Evolutionary conservation across 768 basidiomycete species (phyloP).

Genomic region (Tricholoma saponaceum): DNA sequence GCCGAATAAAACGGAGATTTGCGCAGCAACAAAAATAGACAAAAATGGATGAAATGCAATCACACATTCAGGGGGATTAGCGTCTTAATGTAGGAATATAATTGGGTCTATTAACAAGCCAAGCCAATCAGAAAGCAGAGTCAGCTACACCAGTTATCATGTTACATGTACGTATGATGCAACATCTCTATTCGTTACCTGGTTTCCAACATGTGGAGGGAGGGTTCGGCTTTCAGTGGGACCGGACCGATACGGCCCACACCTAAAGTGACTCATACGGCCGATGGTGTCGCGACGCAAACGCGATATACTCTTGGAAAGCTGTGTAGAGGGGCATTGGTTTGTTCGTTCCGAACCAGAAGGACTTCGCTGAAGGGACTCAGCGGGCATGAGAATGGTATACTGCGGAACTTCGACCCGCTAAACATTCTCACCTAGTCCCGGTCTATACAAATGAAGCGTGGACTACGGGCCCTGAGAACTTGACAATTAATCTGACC

Average conservation of each 20-base stretch:
- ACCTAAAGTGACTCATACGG: neutral
- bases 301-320: too few species aligned
- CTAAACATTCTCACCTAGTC: too few species aligned
- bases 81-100: conserved; percentile 9
- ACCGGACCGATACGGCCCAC: neutral
- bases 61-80: conserved; percentile 13
- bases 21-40: conserved; percentile 5
- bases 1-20: conserved; percentile 16
- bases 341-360: neutral
- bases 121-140: neutral
- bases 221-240: neutral
- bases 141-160: too few species aligned
- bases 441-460: too few species aligned
- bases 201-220: neutral
- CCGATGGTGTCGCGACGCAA: neutral
- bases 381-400: too few species aligned
- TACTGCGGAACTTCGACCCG: too few species aligned
- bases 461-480: too few species aligned
- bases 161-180: too few species aligned
- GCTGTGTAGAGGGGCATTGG: neutral
- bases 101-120: neutral
- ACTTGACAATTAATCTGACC: too few species aligned
- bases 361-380: too few species aligned
- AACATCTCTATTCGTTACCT: too few species aligned
- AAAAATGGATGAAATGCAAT: neutral